Conservation (phyloP, 192 early-diverging fungal species). For the Umbelopsis sp. region DNA sequence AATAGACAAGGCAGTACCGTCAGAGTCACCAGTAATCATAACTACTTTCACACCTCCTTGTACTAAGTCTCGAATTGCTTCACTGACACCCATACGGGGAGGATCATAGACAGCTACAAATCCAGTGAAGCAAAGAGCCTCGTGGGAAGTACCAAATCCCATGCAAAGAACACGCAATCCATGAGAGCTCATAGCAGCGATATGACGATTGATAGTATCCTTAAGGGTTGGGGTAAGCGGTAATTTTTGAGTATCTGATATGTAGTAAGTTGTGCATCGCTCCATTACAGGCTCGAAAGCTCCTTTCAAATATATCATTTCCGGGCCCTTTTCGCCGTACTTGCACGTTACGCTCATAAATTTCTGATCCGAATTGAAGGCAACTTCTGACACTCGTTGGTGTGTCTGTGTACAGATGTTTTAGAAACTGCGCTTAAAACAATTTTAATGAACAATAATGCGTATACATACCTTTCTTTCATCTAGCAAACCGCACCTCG, state of each 20-base stretch:
- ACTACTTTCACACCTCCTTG: constrained; percentile 84
- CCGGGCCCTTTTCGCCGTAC: constrained; percentile 27
- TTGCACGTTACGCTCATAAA: constrained; percentile 82
- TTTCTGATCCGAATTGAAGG: constrained; percentile 94
- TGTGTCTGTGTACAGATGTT: constrained; percentile 36
- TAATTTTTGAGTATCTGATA: constrained; percentile 49
- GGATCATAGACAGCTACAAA: constrained; percentile 94
- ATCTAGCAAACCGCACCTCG: constrained; percentile 65
- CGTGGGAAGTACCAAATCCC: constrained; percentile 65
- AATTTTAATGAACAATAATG: neutral
- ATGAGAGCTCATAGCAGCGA: constrained; percentile 68
- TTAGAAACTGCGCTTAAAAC: neutral
- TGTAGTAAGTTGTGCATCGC: constrained; percentile 67
- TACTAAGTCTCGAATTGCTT: constrained; percentile 71
- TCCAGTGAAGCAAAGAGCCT: constrained; percentile 74
- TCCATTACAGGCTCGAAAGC: constrained; percentile 81
- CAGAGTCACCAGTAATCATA: constrained; percentile 99
- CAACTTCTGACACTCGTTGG: constrained; percentile 73
- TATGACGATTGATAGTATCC: constrained; percentile 59
- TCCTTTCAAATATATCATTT: constrained; percentile 75
- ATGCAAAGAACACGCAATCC: constrained; percentile 89
- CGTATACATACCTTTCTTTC: constrained; percentile 64
- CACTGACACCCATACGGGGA: constrained; percentile 76
- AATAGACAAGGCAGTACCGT: constrained; percentile 88
- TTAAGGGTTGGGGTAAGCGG: constrained; percentile 59